A percentile compares a stretch with the other conserved stretches of the same genome.
phyloP scores from a whole-genome alignment of 2,329 filamentous ascomycete species.

The Fusarium staphyleae region DNA sequence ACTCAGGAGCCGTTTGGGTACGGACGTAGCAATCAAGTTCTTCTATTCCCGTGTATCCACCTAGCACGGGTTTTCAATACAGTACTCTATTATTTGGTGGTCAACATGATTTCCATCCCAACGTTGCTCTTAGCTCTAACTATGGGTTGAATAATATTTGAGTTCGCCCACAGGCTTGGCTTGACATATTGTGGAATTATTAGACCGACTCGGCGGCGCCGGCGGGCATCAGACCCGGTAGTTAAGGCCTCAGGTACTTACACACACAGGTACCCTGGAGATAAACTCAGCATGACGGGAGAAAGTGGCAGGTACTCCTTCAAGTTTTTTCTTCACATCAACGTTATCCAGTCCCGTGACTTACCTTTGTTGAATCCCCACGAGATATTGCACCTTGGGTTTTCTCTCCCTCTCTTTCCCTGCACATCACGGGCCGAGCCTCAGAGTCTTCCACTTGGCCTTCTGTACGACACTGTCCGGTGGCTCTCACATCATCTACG shows the following conservation, averaged over 20 bases:
- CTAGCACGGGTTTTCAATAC: not conserved
- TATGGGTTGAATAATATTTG: not conserved
- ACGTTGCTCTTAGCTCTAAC: not conserved
- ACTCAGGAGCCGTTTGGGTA: not conserved
- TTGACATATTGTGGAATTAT: not conserved
- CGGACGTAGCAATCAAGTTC: slow-evolving; percentile 2
- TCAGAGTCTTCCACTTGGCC: slow-evolving; percentile 10
- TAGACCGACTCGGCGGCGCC: not conserved
- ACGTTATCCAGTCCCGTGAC: slow-evolving; percentile 1
- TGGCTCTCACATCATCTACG: slow-evolving; percentile 8
- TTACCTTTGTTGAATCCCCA: not conserved
- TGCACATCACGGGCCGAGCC: not conserved
- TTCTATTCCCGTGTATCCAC: not conserved
- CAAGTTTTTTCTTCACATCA: not conserved
- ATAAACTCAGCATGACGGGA: no score
- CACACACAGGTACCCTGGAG: no score
- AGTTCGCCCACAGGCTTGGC: slow-evolving; percentile 3
- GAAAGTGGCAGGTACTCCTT: not conserved
- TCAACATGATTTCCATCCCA: no score
- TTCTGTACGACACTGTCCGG: slow-evolving; percentile 14
- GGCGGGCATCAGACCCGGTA: slow-evolving; percentile 1
- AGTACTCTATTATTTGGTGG: no score
- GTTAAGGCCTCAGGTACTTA: not conserved
- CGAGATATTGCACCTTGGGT: not conserved
- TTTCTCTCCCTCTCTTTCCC: no score